Conservation (phyloP, 192 early-diverging fungal species). For the Gonapodya prolifera region DNA sequence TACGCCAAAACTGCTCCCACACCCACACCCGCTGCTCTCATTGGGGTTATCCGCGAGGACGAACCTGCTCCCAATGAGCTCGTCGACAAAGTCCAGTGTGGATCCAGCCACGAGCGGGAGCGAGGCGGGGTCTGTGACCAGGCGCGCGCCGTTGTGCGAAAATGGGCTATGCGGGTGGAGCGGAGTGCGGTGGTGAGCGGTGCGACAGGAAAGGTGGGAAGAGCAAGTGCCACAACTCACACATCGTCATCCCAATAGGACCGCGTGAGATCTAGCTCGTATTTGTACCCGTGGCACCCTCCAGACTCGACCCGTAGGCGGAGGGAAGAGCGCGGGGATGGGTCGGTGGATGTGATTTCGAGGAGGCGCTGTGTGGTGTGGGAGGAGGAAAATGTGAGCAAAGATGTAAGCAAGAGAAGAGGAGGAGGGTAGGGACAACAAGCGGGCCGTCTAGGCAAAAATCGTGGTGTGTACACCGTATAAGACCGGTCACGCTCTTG, state of each 20-base stretch:
- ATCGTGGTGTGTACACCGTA: too few relatives aligned
- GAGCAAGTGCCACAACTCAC: slow-evolving; percentile 17
- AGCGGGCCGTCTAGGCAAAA: neutral
- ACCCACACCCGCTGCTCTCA: slow-evolving; percentile 55
- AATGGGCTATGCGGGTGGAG: slow-evolving; percentile 42
- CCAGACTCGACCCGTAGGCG: slow-evolving; percentile 70
- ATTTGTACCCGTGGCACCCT: slow-evolving; percentile 79
- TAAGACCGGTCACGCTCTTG: too few relatives aligned
- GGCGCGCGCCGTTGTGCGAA: slow-evolving; percentile 35
- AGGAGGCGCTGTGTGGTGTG: neutral
- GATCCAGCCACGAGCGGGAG: slow-evolving; percentile 63
- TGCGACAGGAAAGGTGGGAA: neutral
- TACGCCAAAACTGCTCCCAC: slow-evolving; percentile 55
- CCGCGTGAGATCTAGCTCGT: slow-evolving; percentile 62
- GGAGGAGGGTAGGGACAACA: neutral
- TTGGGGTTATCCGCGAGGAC: slow-evolving; percentile 64
- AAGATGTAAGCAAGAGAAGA: too few relatives aligned
- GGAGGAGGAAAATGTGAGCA: too few relatives aligned
- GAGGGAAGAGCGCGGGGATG: slow-evolving; percentile 33
- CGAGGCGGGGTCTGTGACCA: slow-evolving; percentile 59
- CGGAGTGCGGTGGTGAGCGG: slow-evolving; percentile 12
- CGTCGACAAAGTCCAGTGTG: slow-evolving; percentile 61
- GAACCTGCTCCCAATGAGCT: slow-evolving; percentile 70
- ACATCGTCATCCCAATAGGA: slow-evolving; percentile 53
- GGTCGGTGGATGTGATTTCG: slow-evolving; percentile 25